phyloP scores from a whole-genome alignment of 2,329 filamentous ascomycete species.

The Diaporthe sp. region DNA sequence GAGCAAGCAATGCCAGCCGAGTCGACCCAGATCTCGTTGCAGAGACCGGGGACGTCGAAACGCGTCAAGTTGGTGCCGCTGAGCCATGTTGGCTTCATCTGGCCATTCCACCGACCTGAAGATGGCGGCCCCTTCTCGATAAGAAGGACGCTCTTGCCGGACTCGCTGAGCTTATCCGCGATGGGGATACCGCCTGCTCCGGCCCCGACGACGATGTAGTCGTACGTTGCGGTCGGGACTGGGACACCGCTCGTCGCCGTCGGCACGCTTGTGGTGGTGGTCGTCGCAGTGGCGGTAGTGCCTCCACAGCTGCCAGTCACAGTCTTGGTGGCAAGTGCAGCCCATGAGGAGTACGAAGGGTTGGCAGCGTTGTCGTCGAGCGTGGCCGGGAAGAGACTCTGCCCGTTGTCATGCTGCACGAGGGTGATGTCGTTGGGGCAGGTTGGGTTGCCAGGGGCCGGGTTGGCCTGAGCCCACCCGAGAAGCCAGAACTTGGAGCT shows the following conservation, averaged over 20 bases:
- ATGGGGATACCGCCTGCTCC: constrained; percentile 71
- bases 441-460: constrained; percentile 50
- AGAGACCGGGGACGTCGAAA: constrained; percentile 75
- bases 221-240: constrained; percentile 60
- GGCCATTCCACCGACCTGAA: constrained; percentile 71
- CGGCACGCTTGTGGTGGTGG: constrained; percentile 26
- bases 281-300: constrained; percentile 44
- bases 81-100: constrained; percentile 68
- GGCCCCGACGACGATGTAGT: constrained; percentile 72
- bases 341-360: constrained; percentile 48
- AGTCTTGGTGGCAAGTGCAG: constrained; percentile 49
- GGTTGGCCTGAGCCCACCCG: constrained; percentile 63
- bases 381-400: constrained; percentile 47
- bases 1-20: constrained; percentile 71
- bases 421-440: constrained; percentile 48
- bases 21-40: constrained; percentile 75
- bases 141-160: constrained; percentile 71
- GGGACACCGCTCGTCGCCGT: constrained; percentile 10
- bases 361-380: constrained; percentile 44
- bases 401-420: constrained; percentile 50
- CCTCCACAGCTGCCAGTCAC: constrained; percentile 44
- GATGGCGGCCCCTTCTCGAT: constrained; percentile 67
- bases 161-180: constrained; percentile 70
- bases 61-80: constrained; percentile 69
- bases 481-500: constrained; percentile 51